Conservation (phyloP, 2,329 filamentous ascomycete genomes). For the Fusarium transvaalense region DNA sequence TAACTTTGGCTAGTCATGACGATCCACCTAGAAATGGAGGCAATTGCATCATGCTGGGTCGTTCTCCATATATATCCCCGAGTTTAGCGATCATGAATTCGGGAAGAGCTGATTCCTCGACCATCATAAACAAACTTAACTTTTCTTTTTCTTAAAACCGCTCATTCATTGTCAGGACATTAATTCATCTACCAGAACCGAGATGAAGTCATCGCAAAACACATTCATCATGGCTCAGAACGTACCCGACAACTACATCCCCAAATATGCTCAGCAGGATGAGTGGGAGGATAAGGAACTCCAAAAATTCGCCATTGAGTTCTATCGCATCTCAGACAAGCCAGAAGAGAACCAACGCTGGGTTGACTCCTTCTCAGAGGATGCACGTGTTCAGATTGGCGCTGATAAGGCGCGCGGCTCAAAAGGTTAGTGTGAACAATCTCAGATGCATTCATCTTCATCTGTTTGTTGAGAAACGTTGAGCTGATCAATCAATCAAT, state of each 20-base stretch:
- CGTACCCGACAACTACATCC: conserved; percentile 48
- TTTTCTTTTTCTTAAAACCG: not conserved
- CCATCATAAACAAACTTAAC: not conserved
- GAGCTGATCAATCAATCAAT: conserved; percentile 4
- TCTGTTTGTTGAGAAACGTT: not conserved
- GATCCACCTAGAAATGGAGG: conserved; percentile 31
- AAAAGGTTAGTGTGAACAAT: conserved; percentile 47
- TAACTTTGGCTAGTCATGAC: conserved; percentile 32
- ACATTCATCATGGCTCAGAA: conserved; percentile 33
- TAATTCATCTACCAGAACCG: not conserved
- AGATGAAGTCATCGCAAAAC: not conserved
- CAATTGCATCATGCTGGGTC: conserved; percentile 38
- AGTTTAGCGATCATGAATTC: conserved; percentile 17
- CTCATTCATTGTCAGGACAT: conserved; percentile 1
- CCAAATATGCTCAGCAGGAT: conserved; percentile 50
- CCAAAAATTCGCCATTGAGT: conserved; percentile 57
- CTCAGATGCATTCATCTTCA: conserved; percentile 9
- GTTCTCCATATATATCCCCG: conserved; percentile 30
- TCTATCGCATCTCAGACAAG: conserved; percentile 61
- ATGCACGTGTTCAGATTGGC: conserved; percentile 60
- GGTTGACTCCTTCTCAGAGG: conserved; percentile 57
- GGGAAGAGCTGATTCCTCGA: conserved; percentile 10
- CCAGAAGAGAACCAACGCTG: conserved; percentile 58
- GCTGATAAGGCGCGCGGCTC: conserved; percentile 54
- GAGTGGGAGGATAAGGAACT: conserved; percentile 51